phyloP scores from a whole-genome alignment of 805 yeast genomes.

The Kodamaea sagamina region DNA sequence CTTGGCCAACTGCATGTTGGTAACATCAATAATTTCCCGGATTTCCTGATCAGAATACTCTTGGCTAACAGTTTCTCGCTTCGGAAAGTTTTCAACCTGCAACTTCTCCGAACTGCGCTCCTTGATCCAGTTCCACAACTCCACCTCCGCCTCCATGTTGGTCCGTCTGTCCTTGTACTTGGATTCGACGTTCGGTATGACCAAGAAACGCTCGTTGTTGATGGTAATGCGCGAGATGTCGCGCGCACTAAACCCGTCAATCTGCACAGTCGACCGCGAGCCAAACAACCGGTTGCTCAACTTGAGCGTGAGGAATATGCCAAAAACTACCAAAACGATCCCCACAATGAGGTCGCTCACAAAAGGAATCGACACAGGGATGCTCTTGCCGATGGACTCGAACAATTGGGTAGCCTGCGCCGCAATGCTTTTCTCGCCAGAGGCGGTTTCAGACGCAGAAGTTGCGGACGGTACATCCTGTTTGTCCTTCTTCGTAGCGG shows the following conservation, averaged over 20 bases:
- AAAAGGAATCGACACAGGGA: slow-evolving; percentile 30
- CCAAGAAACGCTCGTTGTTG: slow-evolving; percentile 38
- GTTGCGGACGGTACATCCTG: background rate
- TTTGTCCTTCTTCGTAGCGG: slow-evolving; percentile 10
- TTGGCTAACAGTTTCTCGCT: slow-evolving; percentile 8
- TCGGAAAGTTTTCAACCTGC: slow-evolving; percentile 12
- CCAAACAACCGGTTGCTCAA: slow-evolving; percentile 21
- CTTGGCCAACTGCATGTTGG: slow-evolving; percentile 44
- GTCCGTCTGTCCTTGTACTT: slow-evolving; percentile 27
- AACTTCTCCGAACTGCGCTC: slow-evolving; percentile 29
- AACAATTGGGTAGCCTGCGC: slow-evolving; percentile 24
- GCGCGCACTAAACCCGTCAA: slow-evolving; percentile 9
- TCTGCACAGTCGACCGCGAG: slow-evolving; percentile 13
- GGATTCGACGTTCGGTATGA: slow-evolving; percentile 44
- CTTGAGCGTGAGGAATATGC: slow-evolving; percentile 17
- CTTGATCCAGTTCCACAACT: slow-evolving; percentile 74
- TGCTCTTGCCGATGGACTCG: slow-evolving; percentile 25
- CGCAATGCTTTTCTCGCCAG: slow-evolving; percentile 8
- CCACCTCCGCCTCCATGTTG: slow-evolving; percentile 52
- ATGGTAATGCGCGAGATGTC: slow-evolving; percentile 23
- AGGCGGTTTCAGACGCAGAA: slow-evolving; percentile 1
- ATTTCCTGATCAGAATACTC: slow-evolving; percentile 44
- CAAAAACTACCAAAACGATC: slow-evolving; percentile 17
- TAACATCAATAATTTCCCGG: slow-evolving; percentile 46
- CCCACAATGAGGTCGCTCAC: slow-evolving; percentile 27